Percentiles rank a stretch among this genome's conserved stretches.
Conservation (phyloP, 169 alveolate genomes). For the Prorocentrum cordatum region DNA sequence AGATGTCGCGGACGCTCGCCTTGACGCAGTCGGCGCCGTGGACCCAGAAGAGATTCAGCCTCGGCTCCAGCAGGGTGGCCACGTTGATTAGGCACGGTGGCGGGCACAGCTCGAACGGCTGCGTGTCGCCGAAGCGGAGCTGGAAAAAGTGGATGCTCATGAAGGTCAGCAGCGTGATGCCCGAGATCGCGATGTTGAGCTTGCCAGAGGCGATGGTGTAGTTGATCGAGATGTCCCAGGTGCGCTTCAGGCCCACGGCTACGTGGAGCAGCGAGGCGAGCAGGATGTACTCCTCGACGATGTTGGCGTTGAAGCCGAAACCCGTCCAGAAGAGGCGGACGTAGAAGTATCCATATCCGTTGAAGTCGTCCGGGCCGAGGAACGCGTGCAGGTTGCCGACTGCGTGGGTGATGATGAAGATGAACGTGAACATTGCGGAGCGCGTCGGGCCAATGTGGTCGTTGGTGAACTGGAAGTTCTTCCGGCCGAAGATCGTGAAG, state of each 20-base stretch:
- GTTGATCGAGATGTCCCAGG: conserved; percentile 66
- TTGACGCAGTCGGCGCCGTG: not conserved
- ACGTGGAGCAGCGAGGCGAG: conserved; percentile 52
- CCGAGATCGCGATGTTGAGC: conserved; percentile 26
- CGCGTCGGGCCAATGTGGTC: conserved; percentile 21
- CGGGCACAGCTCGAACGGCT: not conserved
- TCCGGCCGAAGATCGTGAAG: not conserved
- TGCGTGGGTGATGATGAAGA: conserved; percentile 11
- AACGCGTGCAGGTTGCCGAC: conserved; percentile 31
- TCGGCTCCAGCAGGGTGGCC: not conserved
- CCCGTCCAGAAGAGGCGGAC: not conserved
- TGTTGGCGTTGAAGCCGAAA: not conserved
- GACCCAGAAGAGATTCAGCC: not conserved
- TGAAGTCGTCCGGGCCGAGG: conserved; percentile 41
- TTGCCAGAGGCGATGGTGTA: conserved; percentile 3
- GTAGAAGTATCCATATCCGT: conserved; percentile 1
- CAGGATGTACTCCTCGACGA: conserved; percentile 49
- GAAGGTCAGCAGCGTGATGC: conserved; percentile 36
- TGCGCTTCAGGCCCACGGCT: conserved; percentile 32
- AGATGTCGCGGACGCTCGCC: conserved; percentile 1
- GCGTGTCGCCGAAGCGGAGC: too few relatives aligned
- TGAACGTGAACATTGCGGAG: conserved; percentile 22
- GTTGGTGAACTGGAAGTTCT: conserved; percentile 8
- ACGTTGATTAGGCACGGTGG: not conserved
- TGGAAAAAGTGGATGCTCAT: conserved; percentile 49